A percentile compares a stretch with the other conserved stretches of the same genome.
Evolutionary conservation across 371 early-diverging fungal genomes (phyloP).

Genomic region (Saksenaea oblongispora): DNA sequence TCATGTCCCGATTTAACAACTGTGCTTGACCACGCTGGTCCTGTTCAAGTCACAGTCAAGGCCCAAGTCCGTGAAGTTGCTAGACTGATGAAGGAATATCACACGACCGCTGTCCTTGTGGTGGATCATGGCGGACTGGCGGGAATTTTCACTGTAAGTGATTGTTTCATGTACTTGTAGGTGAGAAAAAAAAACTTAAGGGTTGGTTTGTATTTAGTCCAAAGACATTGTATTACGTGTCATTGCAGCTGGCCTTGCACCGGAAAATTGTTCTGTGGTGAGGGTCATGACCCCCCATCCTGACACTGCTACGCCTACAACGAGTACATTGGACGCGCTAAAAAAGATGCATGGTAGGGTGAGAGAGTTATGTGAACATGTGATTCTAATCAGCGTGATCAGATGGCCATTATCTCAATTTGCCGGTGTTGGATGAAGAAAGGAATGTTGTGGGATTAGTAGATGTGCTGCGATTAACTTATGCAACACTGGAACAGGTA

Average conservation of each 20-base stretch:
- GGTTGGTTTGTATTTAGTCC: constrained; percentile 16
- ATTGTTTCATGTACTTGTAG: constrained; percentile 1
- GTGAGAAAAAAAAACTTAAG: neutral
- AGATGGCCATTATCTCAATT: constrained; percentile 92
- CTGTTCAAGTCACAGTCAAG: constrained; percentile 72
- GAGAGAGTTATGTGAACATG: neutral
- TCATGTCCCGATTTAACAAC: constrained; percentile 82
- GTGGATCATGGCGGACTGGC: constrained; percentile 78
- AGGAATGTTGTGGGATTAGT: constrained; percentile 81
- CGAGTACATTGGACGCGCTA: constrained; percentile 85
- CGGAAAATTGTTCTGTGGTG: constrained; percentile 82
- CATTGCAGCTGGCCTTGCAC: constrained; percentile 86
- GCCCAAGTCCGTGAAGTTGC: constrained; percentile 87
- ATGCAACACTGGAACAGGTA: constrained; percentile 74
- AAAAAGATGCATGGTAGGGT: constrained; percentile 84
- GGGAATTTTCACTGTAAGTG: constrained; percentile 88
- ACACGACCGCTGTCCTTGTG: constrained; percentile 87
- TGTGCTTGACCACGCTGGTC: constrained; percentile 62
- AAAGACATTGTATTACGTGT: constrained; percentile 91
- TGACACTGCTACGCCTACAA: constrained; percentile 77
- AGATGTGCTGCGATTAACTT: constrained; percentile 90
- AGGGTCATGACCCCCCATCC: constrained; percentile 97
- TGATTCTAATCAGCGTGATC: neutral
- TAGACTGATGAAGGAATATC: constrained; percentile 77
- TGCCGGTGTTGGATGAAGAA: constrained; percentile 87